A percentile compares a stretch with the other conserved stretches of the same genome.
Evolutionary conservation across 805 yeast genomes (phyloP).

Genomic region (Metschnikowia borealis): DNA sequence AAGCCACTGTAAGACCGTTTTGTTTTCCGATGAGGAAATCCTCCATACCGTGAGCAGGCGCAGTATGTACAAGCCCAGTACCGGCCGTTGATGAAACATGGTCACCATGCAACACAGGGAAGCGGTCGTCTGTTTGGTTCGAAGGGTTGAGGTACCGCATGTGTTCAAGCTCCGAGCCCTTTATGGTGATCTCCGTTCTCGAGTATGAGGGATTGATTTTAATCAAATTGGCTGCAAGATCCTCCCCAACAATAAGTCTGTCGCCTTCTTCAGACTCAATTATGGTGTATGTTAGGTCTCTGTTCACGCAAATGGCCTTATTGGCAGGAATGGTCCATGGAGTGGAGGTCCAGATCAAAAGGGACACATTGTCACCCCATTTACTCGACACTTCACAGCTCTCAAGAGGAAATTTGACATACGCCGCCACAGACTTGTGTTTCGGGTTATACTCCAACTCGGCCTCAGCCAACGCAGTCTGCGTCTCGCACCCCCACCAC

Average conservation of each 20-base stretch:
- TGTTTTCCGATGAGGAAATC: conserved; percentile 72
- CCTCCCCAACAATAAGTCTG: conserved; percentile 52
- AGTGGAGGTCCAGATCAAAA: conserved; percentile 92
- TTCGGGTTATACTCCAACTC: conserved; percentile 81
- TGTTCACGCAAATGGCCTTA: conserved; percentile 71
- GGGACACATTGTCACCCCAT: conserved; percentile 15
- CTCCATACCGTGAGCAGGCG: conserved; percentile 97
- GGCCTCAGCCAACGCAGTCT: conserved; percentile 94
- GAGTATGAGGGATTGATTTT: conserved; percentile 21
- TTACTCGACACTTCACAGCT: conserved; percentile 19
- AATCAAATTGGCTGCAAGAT: conserved; percentile 40
- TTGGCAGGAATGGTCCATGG: conserved; percentile 97
- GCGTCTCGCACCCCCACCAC: conserved; percentile 93
- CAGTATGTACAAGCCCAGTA: conserved; percentile 94
- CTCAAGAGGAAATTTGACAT: conserved; percentile 57
- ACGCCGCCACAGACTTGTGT: conserved; percentile 67
- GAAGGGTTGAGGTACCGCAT: conserved; percentile 56
- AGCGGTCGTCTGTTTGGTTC: conserved; percentile 23
- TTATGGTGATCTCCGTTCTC: conserved; percentile 7
- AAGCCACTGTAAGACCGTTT: conserved; percentile 54
- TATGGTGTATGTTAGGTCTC: conserved; percentile 54
- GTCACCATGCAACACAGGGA: conserved; percentile 70
- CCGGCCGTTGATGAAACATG: conserved; percentile 83
- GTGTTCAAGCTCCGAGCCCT: conserved; percentile 25
- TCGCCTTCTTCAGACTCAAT: conserved; percentile 32